Evolutionary conservation across 164 flowering plant species (phyloP), one percentile per base, ranked within the genome.

Genomic region (Aristolochia fimbriata): DNA sequence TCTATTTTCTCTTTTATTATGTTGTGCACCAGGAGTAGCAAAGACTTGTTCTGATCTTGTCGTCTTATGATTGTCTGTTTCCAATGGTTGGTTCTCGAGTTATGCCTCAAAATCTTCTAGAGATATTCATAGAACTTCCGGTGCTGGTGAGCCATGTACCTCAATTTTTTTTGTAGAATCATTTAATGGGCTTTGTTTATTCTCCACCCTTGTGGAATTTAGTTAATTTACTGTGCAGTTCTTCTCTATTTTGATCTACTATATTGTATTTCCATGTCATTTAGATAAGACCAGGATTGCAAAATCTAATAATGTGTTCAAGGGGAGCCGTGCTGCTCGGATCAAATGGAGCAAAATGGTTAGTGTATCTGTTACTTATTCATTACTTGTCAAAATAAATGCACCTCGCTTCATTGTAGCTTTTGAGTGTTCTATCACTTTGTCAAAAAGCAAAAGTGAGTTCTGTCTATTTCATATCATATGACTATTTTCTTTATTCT

Each of bases 301-400:
- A 0, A 93, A 89, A 68, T 51, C 84, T 0, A 83, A 77, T 31
- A 82, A 80, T 78, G 79, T n/a, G n/a, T n/a, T n/a, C n/a, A n/a
- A n/a, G n/a, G n/a, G 90, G 62, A 94, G 86, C 22, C 74, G 81
- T 15, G 86, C 87, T 43, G 86, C 96, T 65, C 76, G 99, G 47
- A 43, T 81, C 66, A 95, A 94, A 73, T n/a, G n/a, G n/a, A n/a
- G n/a, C n/a, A n/a, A n/a, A n/a, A n/a, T n/a, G n/a, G n/a, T n/a
- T n/a, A n/a, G 87, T 80, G 5, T 77, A 64, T 9, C 15, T 6
- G 15, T 51, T 15, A n/a, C 41, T 0, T 24, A 15, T 27, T 2
- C 61, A 19, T 2, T 45, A 62, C 14, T 21, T 37, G 9, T 56
- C 11, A 4, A 19, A 20, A 30, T 56, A 16, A n/a, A 3, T 7